Base-by-base conservation (phyloP, 2,329 filamentous ascomycete species). In the Trichoderma pleuroti region DNA sequence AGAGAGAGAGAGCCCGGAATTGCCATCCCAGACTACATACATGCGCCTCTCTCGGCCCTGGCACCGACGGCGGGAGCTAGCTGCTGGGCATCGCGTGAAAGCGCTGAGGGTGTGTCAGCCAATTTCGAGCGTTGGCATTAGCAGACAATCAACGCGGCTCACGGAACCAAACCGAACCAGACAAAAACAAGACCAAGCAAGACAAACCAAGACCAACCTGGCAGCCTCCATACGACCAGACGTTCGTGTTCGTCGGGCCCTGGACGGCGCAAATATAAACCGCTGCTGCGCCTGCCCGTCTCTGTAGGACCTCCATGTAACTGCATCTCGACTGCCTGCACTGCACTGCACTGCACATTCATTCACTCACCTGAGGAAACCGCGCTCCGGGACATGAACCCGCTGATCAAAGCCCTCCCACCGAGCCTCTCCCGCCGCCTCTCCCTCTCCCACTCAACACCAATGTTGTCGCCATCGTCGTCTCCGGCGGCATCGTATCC, bases 241-340 rank as follows among this genome's bases (percentile, higher is more conserved):
- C 66, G 36, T 61, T 54, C 12, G 54, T 62, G 26, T 24, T 59
- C 42, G 36, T 32, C 49, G 65, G 39, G 56, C 24, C 54, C 56
- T 61, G n/a, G n/a, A n/a, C n/a, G n/a, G 66, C 66, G 66, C 66
- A 68, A 68, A 68, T 68, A 68, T 61, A 68, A 68, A 42, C 68
- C 8, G 21, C 61, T 32, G 61, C 54, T 70, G 21, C 56, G 21
- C 56, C 30, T 34, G 56, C 12, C 46, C 21, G 2, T 14, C 34
- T 12, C 34, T 36, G 46, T 42, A 42, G 18, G 11, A 49, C 46
- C 46, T n/a, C n/a, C n/a, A n/a, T 52, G 46, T 21, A 24, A 24
- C 46, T n/a, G n/a, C n/a, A n/a, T n/a, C n/a, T n/a, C n/a, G n/a
- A n/a, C n/a, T n/a, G n/a, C n/a, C n/a, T n/a, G n/a, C n/a, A n/a